Evolutionary conservation across 164 flowering plant genomes (phyloP), one percentile per base, ranked within the genome.

Genomic region (Stephania cephalantha): DNA sequence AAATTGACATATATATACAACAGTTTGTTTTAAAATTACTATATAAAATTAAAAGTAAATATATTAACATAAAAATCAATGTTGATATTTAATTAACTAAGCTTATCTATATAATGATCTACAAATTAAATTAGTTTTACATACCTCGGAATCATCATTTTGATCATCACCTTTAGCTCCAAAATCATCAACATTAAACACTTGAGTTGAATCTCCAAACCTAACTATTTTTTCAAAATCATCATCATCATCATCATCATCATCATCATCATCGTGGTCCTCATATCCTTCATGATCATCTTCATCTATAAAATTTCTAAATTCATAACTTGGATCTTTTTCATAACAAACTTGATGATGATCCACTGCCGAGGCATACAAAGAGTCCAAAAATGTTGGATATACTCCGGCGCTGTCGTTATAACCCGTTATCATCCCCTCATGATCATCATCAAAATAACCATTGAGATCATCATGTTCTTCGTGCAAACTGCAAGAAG

Each of bases 91-190:
- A 12, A 50, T 50, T 50, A 50, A 8, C 53, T 48, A 46, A 8
- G 13, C 13, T 8, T 48, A 46, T 46, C 7, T 46, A 48, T 48
- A 48, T 3, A 48, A 8, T 8, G 9, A 48, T 48, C 9, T 48
- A 48, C 13, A 48, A 8, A 7, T 48, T 8, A 8, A 48, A 10
- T 10, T 50, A 50, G 3, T 10, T 50, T 10, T 9, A 50, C 55
- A 10, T 10, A 78, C 93, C 89, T 86, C 13, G 2, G 90, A 78
- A 64, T 85, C 94, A 82, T 87, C 90, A 64, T 0, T 70, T 20
- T 7, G 10, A 12, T 90, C 92, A 82, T 87, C 87, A 65, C 84
- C 94, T 78, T 81, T 85, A 70, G 90, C 92, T 79, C 89, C 92
- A 73, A 75, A 87, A 69, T 82, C 80, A 61, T 79, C 69, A 2